Base-by-base conservation (phyloP, 805 yeast species). In the Starmerella khaoyaiensis region DNA sequence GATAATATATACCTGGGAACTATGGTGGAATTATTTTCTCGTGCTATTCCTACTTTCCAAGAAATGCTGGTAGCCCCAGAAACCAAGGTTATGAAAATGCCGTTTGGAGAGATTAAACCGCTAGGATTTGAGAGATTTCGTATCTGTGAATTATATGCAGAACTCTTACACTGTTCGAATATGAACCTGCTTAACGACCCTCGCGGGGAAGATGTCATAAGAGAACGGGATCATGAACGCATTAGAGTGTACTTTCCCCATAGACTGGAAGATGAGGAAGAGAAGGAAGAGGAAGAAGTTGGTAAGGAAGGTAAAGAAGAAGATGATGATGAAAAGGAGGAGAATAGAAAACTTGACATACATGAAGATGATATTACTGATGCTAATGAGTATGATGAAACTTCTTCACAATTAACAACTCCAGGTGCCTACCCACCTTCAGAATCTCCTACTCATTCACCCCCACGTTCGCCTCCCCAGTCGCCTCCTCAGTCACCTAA, bases 1-100 rank as follows among this genome's bases (percentile, higher is more conserved):
- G 98, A 90, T 58, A 94, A 96, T 4, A 79, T 90, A 20, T 90
- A 82, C 54, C 62, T 90, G 39, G 98, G 98, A 2, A 77, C 81
- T 27, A 64, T 90, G 65, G 76, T 90, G 24, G 69, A 68, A 41
- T 68, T 80, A 11, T 84, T 90, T 56, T 72, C 94, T 0, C 72
- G 74, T 33, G 70, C 76, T 37, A 72, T 90, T 51, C 77, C 79
- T 3, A 59, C 68, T 24, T 82, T 87, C 54, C 72, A 78, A 31
- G 65, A 62, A 15, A 67, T 84, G 60, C 64, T 86, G 47, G 63
- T 62, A 48, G 41, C 58, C 21, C 45, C 50, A n/a, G 56, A 52
- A 28, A 45, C 45, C 15, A 51, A 53, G 23, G 42, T 58, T 17
- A 54, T 73, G 62, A 63, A 62, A 36, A 79, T 82, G 23, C 79